These are phyloP conservation scores for Antrodiella citrinella DNA, from an alignment of 768 basidiomycete genomes.

Conservation along the genomic window DNA sequence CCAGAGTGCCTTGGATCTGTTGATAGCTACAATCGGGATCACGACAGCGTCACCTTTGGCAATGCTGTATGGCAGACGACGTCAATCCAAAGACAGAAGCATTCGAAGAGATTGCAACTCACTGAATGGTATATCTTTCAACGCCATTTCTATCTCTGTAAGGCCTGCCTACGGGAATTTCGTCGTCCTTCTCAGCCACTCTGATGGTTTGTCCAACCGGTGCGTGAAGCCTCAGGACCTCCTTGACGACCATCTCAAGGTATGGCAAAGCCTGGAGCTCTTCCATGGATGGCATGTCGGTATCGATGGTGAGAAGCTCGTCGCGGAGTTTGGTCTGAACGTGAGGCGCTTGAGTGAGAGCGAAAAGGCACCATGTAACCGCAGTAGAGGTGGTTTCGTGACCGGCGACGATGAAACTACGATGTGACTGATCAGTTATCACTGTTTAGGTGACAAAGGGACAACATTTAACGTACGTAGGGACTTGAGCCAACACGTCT, in stretches of 20 bases:
- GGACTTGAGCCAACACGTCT: conserved; percentile 41
- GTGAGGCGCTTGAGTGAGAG: conserved; percentile 24
- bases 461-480: not conserved
- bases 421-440: conserved; percentile 8
- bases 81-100: not conserved
- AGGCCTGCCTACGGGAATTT: conserved; percentile 10
- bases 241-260: conserved; percentile 21
- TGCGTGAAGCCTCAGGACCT: conserved; percentile 14
- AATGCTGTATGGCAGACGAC: conserved; percentile 8
- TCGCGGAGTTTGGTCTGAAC: conserved; percentile 50
- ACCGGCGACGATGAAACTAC: conserved; percentile 18
- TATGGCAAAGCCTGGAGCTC: conserved; percentile 23
- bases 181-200: conserved; percentile 8
- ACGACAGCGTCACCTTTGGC: conserved; percentile 24
- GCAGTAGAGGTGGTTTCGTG: conserved; percentile 23
- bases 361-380: conserved; percentile 25
- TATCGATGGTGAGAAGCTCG: conserved; percentile 33
- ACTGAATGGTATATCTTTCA: conserved; percentile 11
- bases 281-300: conserved; percentile 22
- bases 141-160: conserved; percentile 13
- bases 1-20: conserved; percentile 48
- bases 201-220: conserved; percentile 12
- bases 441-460: conserved; percentile 26
- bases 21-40: conserved; percentile 45
- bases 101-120: not conserved